These are phyloP conservation scores for Suillus brevipes DNA, from an alignment of 768 basidiomycete species.

Conservation along the genomic window DNA sequence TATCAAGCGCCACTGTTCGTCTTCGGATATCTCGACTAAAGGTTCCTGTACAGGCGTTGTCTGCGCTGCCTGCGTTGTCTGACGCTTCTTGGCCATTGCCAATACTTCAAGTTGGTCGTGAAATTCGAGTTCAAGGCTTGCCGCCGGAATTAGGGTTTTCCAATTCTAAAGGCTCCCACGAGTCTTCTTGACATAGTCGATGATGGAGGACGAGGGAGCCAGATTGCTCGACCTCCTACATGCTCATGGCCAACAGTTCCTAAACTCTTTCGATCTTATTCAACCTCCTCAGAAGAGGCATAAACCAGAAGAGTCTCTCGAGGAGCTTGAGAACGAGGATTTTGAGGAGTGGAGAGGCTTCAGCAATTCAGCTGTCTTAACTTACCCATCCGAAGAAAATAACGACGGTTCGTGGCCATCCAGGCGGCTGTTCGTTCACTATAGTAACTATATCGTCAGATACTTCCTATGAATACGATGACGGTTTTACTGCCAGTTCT, in stretches of 20 bases:
- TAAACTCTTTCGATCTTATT: slow-evolving; percentile 39
- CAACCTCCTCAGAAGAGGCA: slow-evolving; percentile 22
- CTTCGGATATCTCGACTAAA: slow-evolving; percentile 59
- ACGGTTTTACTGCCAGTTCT: slow-evolving; percentile 41
- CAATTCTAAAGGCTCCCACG: not conserved
- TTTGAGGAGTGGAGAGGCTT: slow-evolving; percentile 45
- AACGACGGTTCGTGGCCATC: slow-evolving; percentile 19
- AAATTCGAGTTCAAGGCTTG: not conserved
- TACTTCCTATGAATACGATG: slow-evolving; percentile 43
- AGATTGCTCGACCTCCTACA: slow-evolving; percentile 42
- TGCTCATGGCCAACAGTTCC: slow-evolving; percentile 47
- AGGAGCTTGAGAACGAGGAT: slow-evolving; percentile 26
- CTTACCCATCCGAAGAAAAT: slow-evolving; percentile 18
- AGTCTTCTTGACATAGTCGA: slow-evolving; percentile 13
- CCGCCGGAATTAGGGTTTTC: not conserved
- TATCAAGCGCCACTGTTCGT: slow-evolving; percentile 79
- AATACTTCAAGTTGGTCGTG: no score
- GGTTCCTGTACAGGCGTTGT: slow-evolving; percentile 16
- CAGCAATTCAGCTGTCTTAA: slow-evolving; percentile 5
- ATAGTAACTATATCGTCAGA: not conserved
- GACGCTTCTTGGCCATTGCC: slow-evolving; percentile 32
- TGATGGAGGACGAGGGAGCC: slow-evolving; percentile 25
- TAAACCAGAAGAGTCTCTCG: slow-evolving; percentile 8
- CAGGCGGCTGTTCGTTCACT: not conserved
- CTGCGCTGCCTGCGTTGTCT: slow-evolving; percentile 19